Conservation (phyloP, 2,329 filamentous ascomycete genomes). For the Gaeumannomyces tritici region DNA sequence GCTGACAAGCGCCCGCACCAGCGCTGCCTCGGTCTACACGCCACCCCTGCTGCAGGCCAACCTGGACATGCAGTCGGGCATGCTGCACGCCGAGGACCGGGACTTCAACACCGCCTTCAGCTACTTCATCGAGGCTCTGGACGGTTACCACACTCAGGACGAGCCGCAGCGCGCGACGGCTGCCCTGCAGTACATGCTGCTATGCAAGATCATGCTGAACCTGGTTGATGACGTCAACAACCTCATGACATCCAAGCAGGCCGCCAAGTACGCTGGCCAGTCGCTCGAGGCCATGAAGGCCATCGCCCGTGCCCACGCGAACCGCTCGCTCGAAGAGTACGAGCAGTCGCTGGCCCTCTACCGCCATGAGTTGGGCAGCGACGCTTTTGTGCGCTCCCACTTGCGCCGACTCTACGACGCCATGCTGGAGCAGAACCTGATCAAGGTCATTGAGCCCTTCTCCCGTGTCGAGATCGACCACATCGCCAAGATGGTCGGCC, state of each 20-base stretch:
- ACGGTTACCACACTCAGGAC: constrained; percentile 92
- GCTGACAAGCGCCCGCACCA: constrained; percentile 86
- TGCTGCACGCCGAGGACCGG: constrained; percentile 96
- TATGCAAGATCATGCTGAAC: constrained; percentile 99
- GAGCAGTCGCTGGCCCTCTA: constrained; percentile 85
- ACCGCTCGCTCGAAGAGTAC: constrained; percentile 94
- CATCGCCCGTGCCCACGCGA: constrained; percentile 87
- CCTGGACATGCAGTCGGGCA: constrained; percentile 97
- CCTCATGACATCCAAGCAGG: constrained; percentile 92
- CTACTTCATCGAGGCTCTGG: constrained; percentile 98
- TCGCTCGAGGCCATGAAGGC: constrained; percentile 99
- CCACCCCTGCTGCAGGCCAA: constrained; percentile 91
- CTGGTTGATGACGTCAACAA: constrained; percentile 91
- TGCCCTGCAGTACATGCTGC: constrained; percentile 96
- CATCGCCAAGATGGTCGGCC: constrained; percentile 92
- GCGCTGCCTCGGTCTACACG: constrained; percentile 93
- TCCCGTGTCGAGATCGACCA: constrained; percentile 94
- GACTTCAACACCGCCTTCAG: constrained; percentile 99
- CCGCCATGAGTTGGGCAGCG: constrained; percentile 85
- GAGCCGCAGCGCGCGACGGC: constrained; percentile 86
- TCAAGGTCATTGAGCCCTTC: constrained; percentile 99
- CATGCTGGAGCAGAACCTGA: constrained; percentile 98
- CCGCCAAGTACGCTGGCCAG: constrained; percentile 89
- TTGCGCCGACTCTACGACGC: constrained; percentile 92
- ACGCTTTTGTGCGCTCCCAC: constrained; percentile 95